Evolutionary conservation across 257 asterid genomes (phyloP), one percentile per base, ranked within the genome.

Genomic region (Anisodus tanguticus): DNA sequence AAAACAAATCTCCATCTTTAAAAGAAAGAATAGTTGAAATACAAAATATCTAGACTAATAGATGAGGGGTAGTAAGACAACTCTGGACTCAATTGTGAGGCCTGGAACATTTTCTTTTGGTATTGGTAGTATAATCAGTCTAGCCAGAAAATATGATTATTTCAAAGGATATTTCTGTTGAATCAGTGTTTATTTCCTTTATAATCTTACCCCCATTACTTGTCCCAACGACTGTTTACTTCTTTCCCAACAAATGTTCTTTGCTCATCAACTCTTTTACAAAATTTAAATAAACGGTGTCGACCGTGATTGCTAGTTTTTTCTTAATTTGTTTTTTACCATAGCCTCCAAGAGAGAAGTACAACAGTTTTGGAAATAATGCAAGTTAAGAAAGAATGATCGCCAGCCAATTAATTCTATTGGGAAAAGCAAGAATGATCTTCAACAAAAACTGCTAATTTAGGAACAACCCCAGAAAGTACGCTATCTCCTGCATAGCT

Each of bases 31-130:
- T 49, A 5, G 80, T 74, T 49, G 43, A 22, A 31, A 49, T 39
- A 31, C 19, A 19, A 69, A 69, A 47, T 74, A 74, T 47, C 80
- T 74, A 2, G 62, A 49, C 41, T 49, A 47, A 49, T 74, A 51
- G 17, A 19, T 74, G 59, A 19, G 43, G 80, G 12, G 10, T 47
- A 47, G 80, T 72, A 74, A 74, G 80, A 45, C 19, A 74, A 2
- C 80, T 74, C 22, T 68, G 77, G 22, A 68, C 22, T 35, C 76
- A 68, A 15, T 68, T 68, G 51, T 68, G 76, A 68, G 19, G 12
- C 22, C 51, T 68, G 51, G 51, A 37, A 15, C 76, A 37, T 35
- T 37, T 37, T 68, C 51, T 68, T 68, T 37, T 8, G 22, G 6
- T 37, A 37, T 35, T 63, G 69, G 49, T 68, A 39, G 6, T 15